Evolutionary conservation across 805 yeast species (phyloP).

Genomic region (Candida taoyuanica): DNA sequence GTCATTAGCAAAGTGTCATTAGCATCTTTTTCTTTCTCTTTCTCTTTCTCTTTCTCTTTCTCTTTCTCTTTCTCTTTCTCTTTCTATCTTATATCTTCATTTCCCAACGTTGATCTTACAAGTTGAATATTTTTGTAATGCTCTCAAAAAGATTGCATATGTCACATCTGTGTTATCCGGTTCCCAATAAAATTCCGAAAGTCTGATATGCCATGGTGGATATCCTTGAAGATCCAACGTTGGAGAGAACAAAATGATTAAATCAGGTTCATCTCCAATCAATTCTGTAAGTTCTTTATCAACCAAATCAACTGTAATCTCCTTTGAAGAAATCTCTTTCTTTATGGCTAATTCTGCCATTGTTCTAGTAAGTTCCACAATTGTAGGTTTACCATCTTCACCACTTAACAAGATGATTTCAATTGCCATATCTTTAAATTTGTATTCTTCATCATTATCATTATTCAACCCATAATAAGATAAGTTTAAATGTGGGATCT

Average conservation of each 20-base stretch:
- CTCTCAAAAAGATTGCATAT: slow-evolving; percentile 79
- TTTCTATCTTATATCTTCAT: too few relatives aligned
- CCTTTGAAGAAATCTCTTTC: slow-evolving; percentile 55
- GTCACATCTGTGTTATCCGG: slow-evolving; percentile 76
- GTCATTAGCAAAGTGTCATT: too few relatives aligned
- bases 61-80: too few relatives aligned
- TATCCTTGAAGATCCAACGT: slow-evolving; percentile 83
- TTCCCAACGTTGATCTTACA: slow-evolving; percentile 90
- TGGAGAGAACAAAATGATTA: slow-evolving; percentile 82
- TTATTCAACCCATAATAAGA: slow-evolving; percentile 37
- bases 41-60: too few relatives aligned
- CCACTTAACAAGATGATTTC: slow-evolving; percentile 63
- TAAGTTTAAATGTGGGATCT: slow-evolving; percentile 62
- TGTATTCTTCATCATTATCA: slow-evolving; percentile 31
- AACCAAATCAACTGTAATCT: slow-evolving; percentile 69
- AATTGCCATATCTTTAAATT: slow-evolving; percentile 42
- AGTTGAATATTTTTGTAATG: slow-evolving; percentile 66
- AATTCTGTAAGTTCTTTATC: slow-evolving; percentile 69
- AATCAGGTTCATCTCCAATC: slow-evolving; percentile 91
- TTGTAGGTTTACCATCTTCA: slow-evolving; percentile 84
- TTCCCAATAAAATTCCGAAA: slow-evolving; percentile 88
- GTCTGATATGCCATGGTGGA: slow-evolving; percentile 96
- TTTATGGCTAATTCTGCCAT: slow-evolving; percentile 69
- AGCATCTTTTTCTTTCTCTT: too few relatives aligned
- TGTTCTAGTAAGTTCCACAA: slow-evolving; percentile 82